Conservation (phyloP, 73 alveolate genomes). For the Uronychia binucleata region DNA sequence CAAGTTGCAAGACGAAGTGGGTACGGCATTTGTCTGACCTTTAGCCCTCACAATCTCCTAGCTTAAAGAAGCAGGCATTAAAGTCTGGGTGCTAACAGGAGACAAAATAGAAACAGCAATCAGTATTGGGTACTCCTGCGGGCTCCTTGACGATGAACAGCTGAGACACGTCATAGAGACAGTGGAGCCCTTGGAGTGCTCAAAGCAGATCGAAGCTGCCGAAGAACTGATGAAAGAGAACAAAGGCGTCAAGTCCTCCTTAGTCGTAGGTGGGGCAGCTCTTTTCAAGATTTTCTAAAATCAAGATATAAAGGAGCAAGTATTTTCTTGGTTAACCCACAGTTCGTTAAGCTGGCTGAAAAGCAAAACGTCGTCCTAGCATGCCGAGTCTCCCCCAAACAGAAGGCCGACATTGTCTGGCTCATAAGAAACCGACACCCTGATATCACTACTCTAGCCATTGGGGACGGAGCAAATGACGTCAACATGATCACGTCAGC, state of each 20-base stretch:
- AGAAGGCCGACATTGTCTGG: slow-evolving; percentile 88
- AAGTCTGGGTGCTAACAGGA: slow-evolving; percentile 97
- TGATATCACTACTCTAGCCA: slow-evolving; percentile 78
- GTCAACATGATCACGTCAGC: slow-evolving; percentile 97
- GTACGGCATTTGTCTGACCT: too few relatives aligned
- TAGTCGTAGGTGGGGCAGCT: slow-evolving; percentile 87
- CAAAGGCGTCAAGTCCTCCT: slow-evolving; percentile 66
- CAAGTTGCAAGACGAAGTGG: slow-evolving; percentile 88
- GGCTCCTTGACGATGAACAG: slow-evolving; percentile 64
- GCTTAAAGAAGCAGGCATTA: slow-evolving; percentile 63
- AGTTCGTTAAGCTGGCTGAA: slow-evolving; percentile 69
- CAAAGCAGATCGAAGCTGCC: slow-evolving; percentile 6
- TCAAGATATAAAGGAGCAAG: slow-evolving; percentile 51
- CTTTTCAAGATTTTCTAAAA: slow-evolving; percentile 68
- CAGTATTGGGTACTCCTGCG: slow-evolving; percentile 88
- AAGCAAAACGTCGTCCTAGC: slow-evolving; percentile 64
- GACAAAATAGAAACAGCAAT: slow-evolving; percentile 96
- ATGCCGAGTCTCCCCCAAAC: slow-evolving; percentile 89
- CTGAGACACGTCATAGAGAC: slow-evolving; percentile 54
- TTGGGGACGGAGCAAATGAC: slow-evolving; percentile 99
- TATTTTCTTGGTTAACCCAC: too few relatives aligned
- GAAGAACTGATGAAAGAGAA: too few relatives aligned
- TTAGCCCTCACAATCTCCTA: slow-evolving; percentile 63
- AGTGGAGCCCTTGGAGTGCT: slow-evolving; percentile 29
- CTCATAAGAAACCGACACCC: slow-evolving; percentile 47